A percentile compares a stretch with the other conserved stretches of the same genome.
These are phyloP conservation scores for Neurospora sp. DNA, from an alignment of 2,329 filamentous ascomycete species.

Conservation along the genomic window DNA sequence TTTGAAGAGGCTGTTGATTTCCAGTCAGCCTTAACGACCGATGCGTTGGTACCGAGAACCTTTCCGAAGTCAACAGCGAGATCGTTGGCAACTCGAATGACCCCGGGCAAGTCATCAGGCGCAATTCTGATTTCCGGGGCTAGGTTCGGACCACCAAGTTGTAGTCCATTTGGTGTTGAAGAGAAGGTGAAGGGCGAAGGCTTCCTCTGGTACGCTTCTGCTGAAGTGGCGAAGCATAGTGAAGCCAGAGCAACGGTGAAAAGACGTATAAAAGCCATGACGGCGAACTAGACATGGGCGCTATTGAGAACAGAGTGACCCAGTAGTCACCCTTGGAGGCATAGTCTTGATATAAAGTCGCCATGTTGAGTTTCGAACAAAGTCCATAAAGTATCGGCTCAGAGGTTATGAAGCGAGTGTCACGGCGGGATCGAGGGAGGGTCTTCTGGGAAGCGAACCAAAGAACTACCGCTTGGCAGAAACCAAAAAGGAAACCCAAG, in stretches of 20 bases:
- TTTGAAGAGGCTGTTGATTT: constrained; percentile 4
- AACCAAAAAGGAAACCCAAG: background rate
- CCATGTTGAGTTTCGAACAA: background rate
- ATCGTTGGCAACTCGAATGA: constrained; percentile 17
- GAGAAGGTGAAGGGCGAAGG: constrained; percentile 13
- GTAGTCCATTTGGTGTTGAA: constrained; percentile 7
- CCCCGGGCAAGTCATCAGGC: constrained; percentile 15
- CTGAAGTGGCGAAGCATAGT: constrained; percentile 1
- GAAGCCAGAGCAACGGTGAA: constrained; percentile 1
- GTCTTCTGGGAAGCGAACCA: background rate
- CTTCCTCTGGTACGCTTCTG: constrained; percentile 6
- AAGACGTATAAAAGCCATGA: constrained; percentile 3
- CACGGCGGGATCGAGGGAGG: background rate
- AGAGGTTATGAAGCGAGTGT: background rate
- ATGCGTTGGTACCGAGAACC: constrained; percentile 15
- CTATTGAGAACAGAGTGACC: background rate
- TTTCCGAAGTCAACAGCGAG: constrained; percentile 18
- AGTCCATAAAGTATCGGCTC: background rate
- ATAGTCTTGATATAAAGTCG: background rate
- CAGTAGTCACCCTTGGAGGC: background rate
- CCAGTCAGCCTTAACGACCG: constrained; percentile 12
- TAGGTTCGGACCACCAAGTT: constrained; percentile 14
- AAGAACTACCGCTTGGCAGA: background rate
- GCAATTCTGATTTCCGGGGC: constrained; percentile 18
- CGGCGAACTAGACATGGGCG: background rate